Conservation (phyloP, 192 early-diverging fungal species). For the Mortierella antarctica region DNA sequence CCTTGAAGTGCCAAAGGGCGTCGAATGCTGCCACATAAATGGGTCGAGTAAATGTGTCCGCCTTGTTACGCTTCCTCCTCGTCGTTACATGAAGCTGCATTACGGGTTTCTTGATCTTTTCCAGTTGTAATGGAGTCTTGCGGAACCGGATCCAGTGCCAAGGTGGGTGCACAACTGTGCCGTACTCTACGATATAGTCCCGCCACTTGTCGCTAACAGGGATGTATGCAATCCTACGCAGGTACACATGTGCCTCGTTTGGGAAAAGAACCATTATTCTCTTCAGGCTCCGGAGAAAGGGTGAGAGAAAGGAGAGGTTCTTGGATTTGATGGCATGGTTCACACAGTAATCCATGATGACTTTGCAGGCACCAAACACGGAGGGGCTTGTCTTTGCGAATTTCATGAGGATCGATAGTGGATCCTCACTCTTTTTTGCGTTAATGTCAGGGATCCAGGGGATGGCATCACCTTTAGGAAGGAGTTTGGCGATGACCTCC, state of each 20-base stretch:
- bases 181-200: conserved; percentile 11
- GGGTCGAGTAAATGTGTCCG: conserved; percentile 2
- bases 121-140: background rate
- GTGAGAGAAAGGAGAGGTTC: conserved; percentile 18
- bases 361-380: background rate
- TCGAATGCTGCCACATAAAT: conserved; percentile 24
- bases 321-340: conserved; percentile 11
- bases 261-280: conserved; percentile 15
- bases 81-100: conserved; percentile 10
- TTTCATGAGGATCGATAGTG: conserved; percentile 1
- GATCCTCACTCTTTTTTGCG: background rate
- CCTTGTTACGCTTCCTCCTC: background rate
- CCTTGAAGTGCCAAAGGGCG: conserved; percentile 2
- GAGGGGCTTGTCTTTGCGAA: background rate
- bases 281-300: conserved; percentile 9
- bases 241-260: conserved; percentile 4
- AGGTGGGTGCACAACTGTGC: background rate
- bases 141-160: conserved; percentile 11
- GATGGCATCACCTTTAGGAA: background rate
- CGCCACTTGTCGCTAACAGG: conserved; percentile 9
- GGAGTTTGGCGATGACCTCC: background rate
- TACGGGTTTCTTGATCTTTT: conserved; percentile 7
- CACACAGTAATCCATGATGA: conserved; percentile 18
- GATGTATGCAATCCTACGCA: conserved; percentile 15
- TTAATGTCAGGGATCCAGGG: conserved; percentile 25